Base-by-base conservation (phyloP, 257 asterid species). In the Solanum pinnatisectum region DNA sequence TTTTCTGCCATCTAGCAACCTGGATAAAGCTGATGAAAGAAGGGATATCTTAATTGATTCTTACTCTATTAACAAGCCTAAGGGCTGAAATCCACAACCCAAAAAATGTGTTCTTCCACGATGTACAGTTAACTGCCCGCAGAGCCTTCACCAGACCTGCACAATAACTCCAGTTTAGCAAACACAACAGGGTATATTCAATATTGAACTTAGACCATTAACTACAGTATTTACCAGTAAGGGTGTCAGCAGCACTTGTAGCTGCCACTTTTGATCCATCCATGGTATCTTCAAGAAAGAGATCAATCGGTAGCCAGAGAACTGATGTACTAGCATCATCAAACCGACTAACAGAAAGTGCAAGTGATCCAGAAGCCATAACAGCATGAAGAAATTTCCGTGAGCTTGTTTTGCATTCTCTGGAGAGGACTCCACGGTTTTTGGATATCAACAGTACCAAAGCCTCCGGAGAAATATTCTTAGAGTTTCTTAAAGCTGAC, bases 71-170 rank as follows among this genome's bases (percentile, higher is more conserved):
- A 86, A 97, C 98, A 88, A 97, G 98, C 83, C 99, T 94, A 89
- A 97, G 91, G 90, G 95, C 96, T 87, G 98, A 94, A 90, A 95
- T 92, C 99, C 99, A 97, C 91, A 97, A 88, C 78, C 98, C 99
- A 88, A 96, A 98, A 95, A 97, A 97, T 37, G 99, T 92, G 81
- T 95, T 99, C 93, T 94, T 96, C 99, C 99, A 97, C 20, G 95
- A 90, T 81, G 96, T 90, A 90, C 89, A 92, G 91, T 97, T 94
- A 89, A 96, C 88, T 88, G 99, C 96, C 93, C 92, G 96, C 83
- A 97, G 95, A 92, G 98, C 94, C 91, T 94, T 97, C 91, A 97
- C 94, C 89, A 97, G 90, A 91, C 96, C 99, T 97, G 96, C 78
- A 89, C 90, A 52, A 84, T 85, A 60, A 72, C 88, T 85, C 33